phyloP scores from a whole-genome alignment of 257 asterid species.

The Parsonsia alboflavescens region DNA sequence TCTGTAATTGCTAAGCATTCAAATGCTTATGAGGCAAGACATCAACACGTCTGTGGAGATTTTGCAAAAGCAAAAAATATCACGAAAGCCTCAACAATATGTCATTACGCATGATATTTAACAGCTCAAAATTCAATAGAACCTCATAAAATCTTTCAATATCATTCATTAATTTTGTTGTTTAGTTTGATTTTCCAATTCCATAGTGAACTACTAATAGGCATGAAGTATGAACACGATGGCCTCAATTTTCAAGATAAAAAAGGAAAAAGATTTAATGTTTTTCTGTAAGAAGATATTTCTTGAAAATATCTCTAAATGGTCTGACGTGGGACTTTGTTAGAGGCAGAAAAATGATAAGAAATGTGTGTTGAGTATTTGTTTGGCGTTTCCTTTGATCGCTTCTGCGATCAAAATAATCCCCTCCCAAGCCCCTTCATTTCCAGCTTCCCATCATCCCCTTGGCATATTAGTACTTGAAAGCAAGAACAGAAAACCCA shows the following conservation, averaged over 20 bases:
- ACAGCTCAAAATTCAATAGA: not conserved
- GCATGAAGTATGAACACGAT: not conserved
- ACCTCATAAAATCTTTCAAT: not conserved
- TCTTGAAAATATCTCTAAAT: not conserved
- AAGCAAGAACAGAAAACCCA: not conserved
- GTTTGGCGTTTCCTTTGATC: not conserved
- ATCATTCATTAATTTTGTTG: not conserved
- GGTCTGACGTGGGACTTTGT: constrained; percentile 27
- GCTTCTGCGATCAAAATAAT: not conserved
- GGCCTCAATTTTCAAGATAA: not conserved
- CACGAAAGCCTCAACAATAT: not conserved
- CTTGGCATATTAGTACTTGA: too few relatives aligned
- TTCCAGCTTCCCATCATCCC: not conserved
- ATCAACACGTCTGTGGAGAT: not conserved
- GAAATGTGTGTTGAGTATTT: constrained; percentile 41
- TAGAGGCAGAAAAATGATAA: constrained; percentile 45
- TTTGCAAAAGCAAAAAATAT: not conserved
- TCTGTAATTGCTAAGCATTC: not conserved
- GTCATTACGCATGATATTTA: not conserved
- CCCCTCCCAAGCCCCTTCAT: not conserved
- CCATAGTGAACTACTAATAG: not conserved
- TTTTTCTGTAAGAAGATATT: not conserved
- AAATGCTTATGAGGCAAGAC: not conserved
- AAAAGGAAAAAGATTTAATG: too few relatives aligned
- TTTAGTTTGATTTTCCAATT: not conserved